Percentiles rank a stretch among this genome's conserved stretches.
Evolutionary conservation across 805 yeast species (phyloP).

Genomic region (Teunomyces atbi): DNA sequence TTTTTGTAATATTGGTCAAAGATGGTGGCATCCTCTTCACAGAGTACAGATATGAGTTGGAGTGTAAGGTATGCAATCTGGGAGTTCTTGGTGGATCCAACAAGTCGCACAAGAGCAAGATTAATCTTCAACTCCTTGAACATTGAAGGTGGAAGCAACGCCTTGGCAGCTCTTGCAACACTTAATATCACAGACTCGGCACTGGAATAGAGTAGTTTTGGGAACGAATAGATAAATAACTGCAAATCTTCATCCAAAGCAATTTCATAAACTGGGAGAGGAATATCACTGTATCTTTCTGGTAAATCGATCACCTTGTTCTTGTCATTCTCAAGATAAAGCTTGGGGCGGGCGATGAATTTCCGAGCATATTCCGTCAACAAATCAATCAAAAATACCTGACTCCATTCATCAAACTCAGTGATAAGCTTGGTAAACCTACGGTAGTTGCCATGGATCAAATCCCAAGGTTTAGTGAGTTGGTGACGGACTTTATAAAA

Average conservation of each 20-base stretch:
- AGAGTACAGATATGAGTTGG: conserved; percentile 44
- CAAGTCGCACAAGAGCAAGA: conserved; percentile 47
- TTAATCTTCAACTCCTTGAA: conserved; percentile 51
- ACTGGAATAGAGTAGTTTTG: conserved; percentile 46
- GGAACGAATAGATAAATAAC: conserved; percentile 49
- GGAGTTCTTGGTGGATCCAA: conserved; percentile 21
- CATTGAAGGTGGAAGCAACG: conserved; percentile 56
- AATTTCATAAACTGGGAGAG: conserved; percentile 30
- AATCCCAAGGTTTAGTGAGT: conserved; percentile 47
- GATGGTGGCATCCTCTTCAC: conserved; percentile 28
- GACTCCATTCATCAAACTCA: conserved; percentile 74
- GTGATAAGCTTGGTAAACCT: conserved; percentile 48
- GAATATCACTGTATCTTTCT: conserved; percentile 30
- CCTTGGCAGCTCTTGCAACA: conserved; percentile 53
- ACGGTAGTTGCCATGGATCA: conserved; percentile 71
- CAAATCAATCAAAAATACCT: conserved; percentile 55
- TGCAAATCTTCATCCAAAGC: conserved; percentile 55
- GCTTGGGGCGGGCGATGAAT: conserved; percentile 56
- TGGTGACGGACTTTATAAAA: conserved; percentile 50
- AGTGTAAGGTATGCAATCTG: conserved; percentile 36
- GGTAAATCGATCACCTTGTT: conserved; percentile 39
- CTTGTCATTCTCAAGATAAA: conserved; percentile 29
- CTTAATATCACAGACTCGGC: conserved; percentile 64
- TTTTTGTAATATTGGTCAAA: conserved; percentile 38
- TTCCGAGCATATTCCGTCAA: conserved; percentile 64